Base-by-base conservation (phyloP, 2,329 filamentous ascomycete genomes). In the Hymenoscyphus linearis region DNA sequence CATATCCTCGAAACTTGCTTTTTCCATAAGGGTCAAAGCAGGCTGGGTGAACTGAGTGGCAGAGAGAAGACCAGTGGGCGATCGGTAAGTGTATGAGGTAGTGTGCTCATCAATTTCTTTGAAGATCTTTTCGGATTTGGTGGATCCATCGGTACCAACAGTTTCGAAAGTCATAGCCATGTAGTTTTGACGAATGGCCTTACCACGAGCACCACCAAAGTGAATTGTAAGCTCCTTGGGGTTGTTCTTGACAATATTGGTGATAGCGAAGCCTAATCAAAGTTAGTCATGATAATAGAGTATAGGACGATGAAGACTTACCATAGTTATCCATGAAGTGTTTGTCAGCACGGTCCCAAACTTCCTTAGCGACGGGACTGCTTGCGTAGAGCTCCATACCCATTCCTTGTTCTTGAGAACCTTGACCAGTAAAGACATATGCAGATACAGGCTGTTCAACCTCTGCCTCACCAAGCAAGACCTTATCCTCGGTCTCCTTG, bases 101-200 rank as follows among this genome's bases (percentile, higher is more conserved):
- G 93, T 98, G 73, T 83, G 88, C 78, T 98, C 95, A 71, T 89
- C 85, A 70, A 99, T 93, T 72, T 96, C 93, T 81, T 99, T 98
- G 85, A 99, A 99, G 74, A 99, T 99, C 79, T 93, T 96, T 82
- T 99, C 95, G 0, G 95, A 97, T 78, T 97, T 98, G 80, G 96
- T 92, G 37, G 85, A 85, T 27, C 95, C 95, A 75, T 99, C 95
- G 1, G 90, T 80, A 62, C 89, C 89, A 58, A 99, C 92, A n/a
- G 93, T 96, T 80, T 99, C 95, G 77, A 98, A 99, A 55, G 93
- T 98, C 95, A 99, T 99, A 63, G 93, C 88, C 89, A 98, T 98
- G 82, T 99, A 99, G 78, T 99, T 99, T 74, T 96, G 89, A 65
- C 95, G 91, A 70, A 99, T 99, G 57, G 91, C 92, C 80, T 98